Evolutionary conservation across 2,329 filamentous ascomycete genomes (phyloP).

Genomic region (Fusarium chaquense): DNA sequence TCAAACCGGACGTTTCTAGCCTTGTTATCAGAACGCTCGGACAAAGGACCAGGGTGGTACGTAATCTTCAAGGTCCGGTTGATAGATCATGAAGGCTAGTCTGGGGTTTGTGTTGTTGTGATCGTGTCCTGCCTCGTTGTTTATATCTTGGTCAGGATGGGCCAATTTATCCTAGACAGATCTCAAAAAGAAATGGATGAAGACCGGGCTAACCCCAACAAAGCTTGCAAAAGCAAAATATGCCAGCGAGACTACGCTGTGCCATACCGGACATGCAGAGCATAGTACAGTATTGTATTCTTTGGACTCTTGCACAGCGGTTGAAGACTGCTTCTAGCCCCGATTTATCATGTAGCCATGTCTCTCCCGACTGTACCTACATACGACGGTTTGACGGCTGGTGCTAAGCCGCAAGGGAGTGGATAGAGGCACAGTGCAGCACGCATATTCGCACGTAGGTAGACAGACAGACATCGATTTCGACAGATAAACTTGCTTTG

Average conservation of each 20-base stretch:
- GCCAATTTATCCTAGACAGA: slow-evolving; percentile 38
- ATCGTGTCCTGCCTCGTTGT: slow-evolving; percentile 39
- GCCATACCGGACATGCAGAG: slow-evolving; percentile 29
- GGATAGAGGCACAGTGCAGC: background rate
- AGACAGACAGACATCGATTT: background rate
- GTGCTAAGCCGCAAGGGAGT: slow-evolving; percentile 9
- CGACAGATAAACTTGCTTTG: slow-evolving; percentile 24
- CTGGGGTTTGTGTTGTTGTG: slow-evolving; percentile 23
- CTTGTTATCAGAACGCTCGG: slow-evolving; percentile 19
- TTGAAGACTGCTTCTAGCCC: slow-evolving; percentile 29
- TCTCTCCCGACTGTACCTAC: slow-evolving; percentile 38
- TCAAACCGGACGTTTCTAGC: slow-evolving; percentile 23
- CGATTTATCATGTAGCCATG: slow-evolving; percentile 45
- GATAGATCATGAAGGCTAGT: slow-evolving; percentile 26
- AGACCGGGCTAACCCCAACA: slow-evolving; percentile 4
- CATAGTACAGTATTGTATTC: slow-evolving; percentile 10
- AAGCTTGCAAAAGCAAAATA: slow-evolving; percentile 26
- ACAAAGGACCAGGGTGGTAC: slow-evolving; percentile 27
- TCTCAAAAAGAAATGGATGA: slow-evolving; percentile 33
- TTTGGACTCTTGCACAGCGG: slow-evolving; percentile 25
- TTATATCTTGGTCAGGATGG: slow-evolving; percentile 23
- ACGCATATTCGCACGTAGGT: background rate
- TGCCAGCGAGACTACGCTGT: slow-evolving; percentile 5
- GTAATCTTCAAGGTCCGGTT: slow-evolving; percentile 34
- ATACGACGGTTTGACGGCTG: slow-evolving; percentile 11